Evolutionary conservation across 2,329 filamentous ascomycete species (phyloP).

Genomic region (Trichoderma citrinoviride): DNA sequence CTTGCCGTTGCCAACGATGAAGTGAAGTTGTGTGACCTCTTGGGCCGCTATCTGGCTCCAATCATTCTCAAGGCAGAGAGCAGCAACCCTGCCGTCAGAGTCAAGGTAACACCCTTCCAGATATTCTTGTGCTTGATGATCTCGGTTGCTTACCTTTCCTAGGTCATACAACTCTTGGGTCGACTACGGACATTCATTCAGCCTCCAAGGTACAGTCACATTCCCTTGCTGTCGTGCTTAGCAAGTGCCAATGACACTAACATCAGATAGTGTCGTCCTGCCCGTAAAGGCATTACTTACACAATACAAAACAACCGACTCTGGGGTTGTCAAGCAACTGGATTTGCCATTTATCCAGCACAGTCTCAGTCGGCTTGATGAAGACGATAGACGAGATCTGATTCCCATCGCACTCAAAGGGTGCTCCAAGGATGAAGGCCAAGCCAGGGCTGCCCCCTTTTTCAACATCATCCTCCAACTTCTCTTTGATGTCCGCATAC

Average conservation of each 20-base stretch:
- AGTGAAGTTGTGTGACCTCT: slow-evolving; percentile 71
- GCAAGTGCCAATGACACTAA: background rate
- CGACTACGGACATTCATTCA: slow-evolving; percentile 56
- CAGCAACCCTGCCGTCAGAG: slow-evolving; percentile 73
- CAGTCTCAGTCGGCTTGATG: slow-evolving; percentile 55
- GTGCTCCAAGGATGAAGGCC: slow-evolving; percentile 34
- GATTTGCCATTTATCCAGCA: slow-evolving; percentile 89
- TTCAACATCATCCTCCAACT: slow-evolving; percentile 82
- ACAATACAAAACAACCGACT: slow-evolving; percentile 78
- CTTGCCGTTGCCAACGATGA: slow-evolving; percentile 77
- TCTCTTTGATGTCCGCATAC: slow-evolving; percentile 68
- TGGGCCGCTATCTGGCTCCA: slow-evolving; percentile 76
- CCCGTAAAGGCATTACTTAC: slow-evolving; percentile 81
- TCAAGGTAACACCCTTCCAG: slow-evolving; percentile 55
- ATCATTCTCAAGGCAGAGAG: slow-evolving; percentile 84
- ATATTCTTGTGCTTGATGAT: background rate
- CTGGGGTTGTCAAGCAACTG: slow-evolving; percentile 77
- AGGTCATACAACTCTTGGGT: slow-evolving; percentile 52
- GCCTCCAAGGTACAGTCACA: slow-evolving; percentile 44
- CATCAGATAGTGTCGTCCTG: slow-evolving; percentile 60
- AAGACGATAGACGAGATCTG: slow-evolving; percentile 65
- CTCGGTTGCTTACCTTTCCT: slow-evolving; percentile 1
- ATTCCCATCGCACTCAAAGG: slow-evolving; percentile 53
- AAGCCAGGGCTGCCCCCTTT: slow-evolving; percentile 51
- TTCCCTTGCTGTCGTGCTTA: background rate